Percentiles rank a stretch among this genome's conserved stretches.
Evolutionary conservation across 768 basidiomycete genomes (phyloP).

Genomic region (Lactarius indigo): DNA sequence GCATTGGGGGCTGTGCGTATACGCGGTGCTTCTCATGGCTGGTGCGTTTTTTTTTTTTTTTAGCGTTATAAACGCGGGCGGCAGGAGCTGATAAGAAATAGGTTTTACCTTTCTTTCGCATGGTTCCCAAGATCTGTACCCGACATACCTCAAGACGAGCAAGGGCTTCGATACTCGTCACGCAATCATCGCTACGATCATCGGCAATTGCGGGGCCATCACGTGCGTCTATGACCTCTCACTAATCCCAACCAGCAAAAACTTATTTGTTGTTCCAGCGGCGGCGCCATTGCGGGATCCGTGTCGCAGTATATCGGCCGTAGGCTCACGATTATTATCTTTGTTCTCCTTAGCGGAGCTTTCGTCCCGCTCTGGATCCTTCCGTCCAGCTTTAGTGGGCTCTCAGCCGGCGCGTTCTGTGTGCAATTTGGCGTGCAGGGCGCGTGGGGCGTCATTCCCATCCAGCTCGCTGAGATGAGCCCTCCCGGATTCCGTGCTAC

Average conservation of each 20-base stretch:
- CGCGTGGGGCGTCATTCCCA: conserved; percentile 34
- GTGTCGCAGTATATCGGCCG: conserved; percentile 44
- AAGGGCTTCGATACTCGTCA: conserved; percentile 35
- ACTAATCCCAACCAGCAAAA: conserved; percentile 1
- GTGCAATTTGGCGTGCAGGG: conserved; percentile 48
- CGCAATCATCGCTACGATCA: conserved; percentile 44
- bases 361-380: conserved; percentile 45
- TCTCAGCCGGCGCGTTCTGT: conserved; percentile 47
- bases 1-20: conserved; percentile 83
- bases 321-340: conserved; percentile 41
- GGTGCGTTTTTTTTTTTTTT: conserved; percentile 30
- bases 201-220: conserved; percentile 36
- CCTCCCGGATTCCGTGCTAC: conserved; percentile 49
- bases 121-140: conserved; percentile 44
- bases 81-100: conserved; percentile 19
- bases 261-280: conserved; percentile 20
- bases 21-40: conserved; percentile 80
- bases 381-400: conserved; percentile 38
- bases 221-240: conserved; percentile 23
- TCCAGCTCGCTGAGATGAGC: conserved; percentile 45
- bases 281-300: conserved; percentile 40
- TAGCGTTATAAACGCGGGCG: not conserved
- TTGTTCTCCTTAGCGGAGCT: conserved; percentile 33
- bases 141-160: conserved; percentile 37
- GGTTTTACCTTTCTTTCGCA: conserved; percentile 55